Percentiles rank a stretch among this genome's conserved stretches.
Conservation (phyloP, 2,329 filamentous ascomycete species). For the Didymella glomerata region DNA sequence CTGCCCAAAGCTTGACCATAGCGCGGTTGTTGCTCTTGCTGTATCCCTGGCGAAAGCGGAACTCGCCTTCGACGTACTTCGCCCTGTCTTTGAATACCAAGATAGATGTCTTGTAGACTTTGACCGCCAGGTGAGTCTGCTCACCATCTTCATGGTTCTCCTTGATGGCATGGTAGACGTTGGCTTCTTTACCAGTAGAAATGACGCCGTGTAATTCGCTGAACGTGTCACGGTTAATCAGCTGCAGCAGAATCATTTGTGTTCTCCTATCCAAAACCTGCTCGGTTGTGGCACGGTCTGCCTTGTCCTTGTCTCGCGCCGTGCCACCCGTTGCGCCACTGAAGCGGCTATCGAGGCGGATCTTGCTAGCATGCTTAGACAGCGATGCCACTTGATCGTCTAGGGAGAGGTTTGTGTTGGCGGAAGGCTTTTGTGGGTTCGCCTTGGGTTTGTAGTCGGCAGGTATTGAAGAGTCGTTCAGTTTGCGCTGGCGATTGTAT, state of each 20-base stretch:
- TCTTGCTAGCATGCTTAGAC: conserved; percentile 83
- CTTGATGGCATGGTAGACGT: conserved; percentile 90
- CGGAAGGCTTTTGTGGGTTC: conserved; percentile 73
- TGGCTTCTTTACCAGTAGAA: conserved; percentile 97
- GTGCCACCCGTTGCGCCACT: conserved; percentile 60
- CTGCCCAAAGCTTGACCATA: conserved; percentile 98
- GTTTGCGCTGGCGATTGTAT: conserved; percentile 83
- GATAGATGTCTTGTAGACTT: conserved; percentile 99
- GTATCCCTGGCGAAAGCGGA: conserved; percentile 87
- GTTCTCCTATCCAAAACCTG: conserved; percentile 94
- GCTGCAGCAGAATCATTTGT: conserved; percentile 92
- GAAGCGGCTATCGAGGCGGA: conserved; percentile 73
- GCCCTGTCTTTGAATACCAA: conserved; percentile 98
- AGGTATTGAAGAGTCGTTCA: conserved; percentile 63
- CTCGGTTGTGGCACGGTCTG: conserved; percentile 91
- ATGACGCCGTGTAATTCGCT: conserved; percentile 94
- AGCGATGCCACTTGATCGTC: conserved; percentile 90
- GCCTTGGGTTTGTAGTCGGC: conserved; percentile 69
- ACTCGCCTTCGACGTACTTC: conserved; percentile 93
- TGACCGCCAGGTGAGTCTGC: conserved; percentile 83
- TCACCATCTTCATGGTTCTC: conserved; percentile 59
- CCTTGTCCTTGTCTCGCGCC: conserved; percentile 76
- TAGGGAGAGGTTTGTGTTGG: conserved; percentile 80
- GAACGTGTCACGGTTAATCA: conserved; percentile 91
- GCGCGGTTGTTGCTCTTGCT: conserved; percentile 94